Base-by-base conservation (phyloP, 73 alveolate species). In the Symbiodinium pilosum region DNA sequence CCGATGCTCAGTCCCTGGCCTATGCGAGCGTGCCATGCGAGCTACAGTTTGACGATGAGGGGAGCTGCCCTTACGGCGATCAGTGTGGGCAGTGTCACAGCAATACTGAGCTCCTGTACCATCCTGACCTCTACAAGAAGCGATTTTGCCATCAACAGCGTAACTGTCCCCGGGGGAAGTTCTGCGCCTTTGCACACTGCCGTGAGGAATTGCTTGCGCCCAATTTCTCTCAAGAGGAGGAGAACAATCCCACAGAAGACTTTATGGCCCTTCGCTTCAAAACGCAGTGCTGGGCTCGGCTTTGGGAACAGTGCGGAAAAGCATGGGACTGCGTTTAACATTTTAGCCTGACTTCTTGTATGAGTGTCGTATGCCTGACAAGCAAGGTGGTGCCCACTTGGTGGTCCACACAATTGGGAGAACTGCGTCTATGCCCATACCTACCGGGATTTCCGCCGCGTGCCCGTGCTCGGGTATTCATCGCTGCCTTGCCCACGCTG, bases 331-430 rank as follows among this genome's bases (percentile, higher is more conserved):
- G 34, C 26, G 20, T 54, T 26, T 54, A 26, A 54, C 32, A 54
- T 16, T 54, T 26, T 6, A 18, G 32, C 12, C 73, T 54, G 68
- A 16, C 21, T 30, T 8, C 2, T 54, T 54, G 24, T n/a, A 24
- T 54, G 34, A n/a, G n/a, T n/a, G n/a, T n/a, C n/a, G n/a, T n/a
- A n/a, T n/a, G n/a, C n/a, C n/a, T n/a, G n/a, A n/a, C n/a, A n/a
- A n/a, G n/a, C n/a, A n/a, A 99, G 99, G 42, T 99, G 99, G 99
- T 99, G 99, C 93, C 99, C 99, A 9, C 99, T 98, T 94, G 99
- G 99, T 32, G 99, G 94, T 39, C 99, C 96, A 47, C 99, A 99
- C 87, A 99, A 99, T 44, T 99, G 99, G 91, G 99, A 99, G 43
- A 99, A 98, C 51, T 99, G 99, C 89, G 99, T 99, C 43, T 99